Evolutionary conservation across 495 filamentous ascomycete species (phyloP).

Genomic region (Hypoxylon rickii): DNA sequence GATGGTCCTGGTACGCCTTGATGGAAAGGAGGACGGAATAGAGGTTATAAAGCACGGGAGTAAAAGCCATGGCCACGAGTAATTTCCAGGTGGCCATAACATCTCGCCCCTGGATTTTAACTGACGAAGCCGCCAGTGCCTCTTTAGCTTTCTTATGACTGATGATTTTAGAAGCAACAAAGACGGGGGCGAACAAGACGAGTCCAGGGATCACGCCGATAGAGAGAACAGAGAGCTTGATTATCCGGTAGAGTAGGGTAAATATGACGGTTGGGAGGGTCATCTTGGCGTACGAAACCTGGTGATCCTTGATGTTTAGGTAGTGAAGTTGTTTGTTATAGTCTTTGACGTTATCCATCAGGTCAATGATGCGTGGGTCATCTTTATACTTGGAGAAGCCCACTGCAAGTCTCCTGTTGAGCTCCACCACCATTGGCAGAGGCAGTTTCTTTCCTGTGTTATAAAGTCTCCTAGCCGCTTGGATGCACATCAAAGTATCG

Average conservation of each 20-base stretch:
- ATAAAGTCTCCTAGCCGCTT: constrained; percentile 92
- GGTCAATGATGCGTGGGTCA: constrained; percentile 78
- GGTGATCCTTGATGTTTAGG: constrained; percentile 88
- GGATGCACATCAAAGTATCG: constrained; percentile 96
- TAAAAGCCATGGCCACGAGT: constrained; percentile 85
- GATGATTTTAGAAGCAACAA: constrained; percentile 84
- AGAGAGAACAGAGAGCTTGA: constrained; percentile 74
- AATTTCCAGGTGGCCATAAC: constrained; percentile 99
- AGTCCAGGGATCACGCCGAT: constrained; percentile 86
- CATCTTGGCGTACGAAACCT: constrained; percentile 90
- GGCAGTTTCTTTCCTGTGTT: constrained; percentile 95
- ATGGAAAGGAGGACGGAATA: constrained; percentile 76
- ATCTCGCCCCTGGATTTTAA: constrained; percentile 92
- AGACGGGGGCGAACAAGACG: constrained; percentile 87
- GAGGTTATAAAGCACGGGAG: constrained; percentile 80
- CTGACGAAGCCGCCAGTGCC: constrained; percentile 87
- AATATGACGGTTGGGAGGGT: constrained; percentile 73
- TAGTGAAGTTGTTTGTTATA: constrained; percentile 91
- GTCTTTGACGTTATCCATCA: constrained; percentile 76
- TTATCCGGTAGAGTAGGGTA: constrained; percentile 77
- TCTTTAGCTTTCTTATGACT: constrained; percentile 89
- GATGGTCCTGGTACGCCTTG: constrained; percentile 79
- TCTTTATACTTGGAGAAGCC: constrained; percentile 93
- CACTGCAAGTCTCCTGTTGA: constrained; percentile 90
- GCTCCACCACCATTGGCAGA: constrained; percentile 90